Conservation (phyloP, 139 green algal genomes). For the Pseudopediastrum boryanum region DNA sequence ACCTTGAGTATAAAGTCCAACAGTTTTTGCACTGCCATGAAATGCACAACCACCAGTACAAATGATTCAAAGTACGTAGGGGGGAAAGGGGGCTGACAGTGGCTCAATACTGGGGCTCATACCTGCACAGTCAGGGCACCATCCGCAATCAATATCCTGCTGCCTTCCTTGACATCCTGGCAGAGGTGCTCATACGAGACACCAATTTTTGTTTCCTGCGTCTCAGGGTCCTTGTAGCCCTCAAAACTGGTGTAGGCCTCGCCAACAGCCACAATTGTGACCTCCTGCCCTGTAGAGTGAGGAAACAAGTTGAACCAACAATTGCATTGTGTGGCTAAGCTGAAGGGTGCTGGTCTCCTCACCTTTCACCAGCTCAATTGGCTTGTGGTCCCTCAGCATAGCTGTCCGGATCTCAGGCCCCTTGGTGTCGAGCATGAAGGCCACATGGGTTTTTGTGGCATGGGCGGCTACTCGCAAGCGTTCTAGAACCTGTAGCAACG, state of each 20-base stretch:
- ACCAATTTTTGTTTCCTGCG: conserved; percentile 61
- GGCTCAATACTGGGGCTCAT: neutral
- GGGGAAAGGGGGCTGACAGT: neutral
- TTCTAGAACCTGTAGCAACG: conserved; percentile 55
- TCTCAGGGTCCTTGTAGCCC: conserved; percentile 49
- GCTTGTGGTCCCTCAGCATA: conserved; percentile 61
- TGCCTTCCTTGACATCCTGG: conserved; percentile 40
- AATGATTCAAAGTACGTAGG: too few relatives aligned
- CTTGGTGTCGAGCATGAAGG: conserved; percentile 57
- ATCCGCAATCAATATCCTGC: conserved; percentile 41
- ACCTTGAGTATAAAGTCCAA: conserved; percentile 28
- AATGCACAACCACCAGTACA: too few relatives aligned
- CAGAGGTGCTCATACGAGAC: conserved; percentile 65
- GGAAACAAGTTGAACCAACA: neutral
- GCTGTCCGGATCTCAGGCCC: conserved; percentile 71
- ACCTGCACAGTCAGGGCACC: neutral
- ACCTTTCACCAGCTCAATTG: conserved; percentile 51
- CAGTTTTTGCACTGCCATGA: neutral
- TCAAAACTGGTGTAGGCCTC: conserved; percentile 58
- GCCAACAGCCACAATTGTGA: conserved; percentile 60
- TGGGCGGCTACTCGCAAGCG: conserved; percentile 55
- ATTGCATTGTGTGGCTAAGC: neutral
- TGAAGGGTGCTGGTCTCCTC: conserved; percentile 3
- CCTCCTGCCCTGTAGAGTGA: conserved; percentile 52
- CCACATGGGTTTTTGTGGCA: conserved; percentile 15